phyloP scores from a whole-genome alignment of 768 basidiomycete genomes.

The Suillus bovinus region DNA sequence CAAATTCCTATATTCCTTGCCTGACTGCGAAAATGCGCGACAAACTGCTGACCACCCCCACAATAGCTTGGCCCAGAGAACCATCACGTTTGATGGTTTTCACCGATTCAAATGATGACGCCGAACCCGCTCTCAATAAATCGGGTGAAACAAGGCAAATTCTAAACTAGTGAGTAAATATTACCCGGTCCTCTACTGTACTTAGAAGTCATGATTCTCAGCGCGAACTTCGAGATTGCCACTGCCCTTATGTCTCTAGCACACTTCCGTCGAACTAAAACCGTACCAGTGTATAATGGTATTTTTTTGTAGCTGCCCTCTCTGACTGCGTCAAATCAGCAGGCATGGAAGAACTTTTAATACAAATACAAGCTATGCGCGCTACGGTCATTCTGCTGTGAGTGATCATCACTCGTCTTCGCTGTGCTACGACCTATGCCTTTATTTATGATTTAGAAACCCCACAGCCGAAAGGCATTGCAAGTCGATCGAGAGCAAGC shows the following conservation, averaged over 20 bases:
- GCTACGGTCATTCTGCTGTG: background rate
- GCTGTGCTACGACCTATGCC: background rate
- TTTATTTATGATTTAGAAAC: background rate
- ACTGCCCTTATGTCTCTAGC: background rate
- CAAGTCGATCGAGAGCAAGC: background rate
- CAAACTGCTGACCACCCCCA: background rate
- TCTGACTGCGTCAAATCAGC: background rate
- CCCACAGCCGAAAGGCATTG: background rate
- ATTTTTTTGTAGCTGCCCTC: background rate
- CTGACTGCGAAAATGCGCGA: background rate
- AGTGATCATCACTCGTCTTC: background rate
- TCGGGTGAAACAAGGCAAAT: background rate
- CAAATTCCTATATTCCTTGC: background rate
- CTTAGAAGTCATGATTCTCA: background rate
- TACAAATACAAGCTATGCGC: background rate
- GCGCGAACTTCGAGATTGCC: background rate
- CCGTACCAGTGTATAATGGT: background rate
- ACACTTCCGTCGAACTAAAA: background rate
- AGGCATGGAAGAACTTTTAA: background rate
- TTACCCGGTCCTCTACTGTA: background rate
- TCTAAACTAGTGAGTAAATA: background rate
- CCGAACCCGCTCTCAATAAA: background rate
- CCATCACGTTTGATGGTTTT: background rate
- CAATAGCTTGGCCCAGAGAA: background rate
- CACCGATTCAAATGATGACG: background rate